Base-by-base conservation (phyloP, 2,329 filamentous ascomycete genomes). In the Colletotrichum cordylinicola region DNA sequence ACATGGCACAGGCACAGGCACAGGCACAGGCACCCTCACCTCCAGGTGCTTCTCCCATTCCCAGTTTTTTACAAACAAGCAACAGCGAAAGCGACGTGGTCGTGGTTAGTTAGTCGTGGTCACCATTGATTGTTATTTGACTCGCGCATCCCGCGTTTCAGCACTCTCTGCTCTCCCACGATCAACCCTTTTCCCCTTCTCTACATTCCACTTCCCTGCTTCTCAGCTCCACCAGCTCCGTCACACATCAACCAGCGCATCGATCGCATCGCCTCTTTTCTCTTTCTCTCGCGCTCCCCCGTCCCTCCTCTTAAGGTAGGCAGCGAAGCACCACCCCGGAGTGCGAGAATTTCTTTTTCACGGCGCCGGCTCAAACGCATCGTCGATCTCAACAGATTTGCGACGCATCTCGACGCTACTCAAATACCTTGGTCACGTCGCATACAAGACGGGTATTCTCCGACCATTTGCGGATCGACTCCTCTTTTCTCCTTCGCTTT, bases 61-160 rank as follows among this genome's bases (percentile, higher is more conserved):
- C 27, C 35, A 48, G 16, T 62, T 62, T 70, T 62, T 70, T 12
- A 43, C 31, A 61, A 24, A 64, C 33, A 24, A 13, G 31, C 24
- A 39, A 37, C 31, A 39, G 9, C 21, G 16, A n/a, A 15, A 9
- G 24, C 35, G 60, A 71, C 24, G 35, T 43, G 35, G 18, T 56
- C 43, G 65, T 55, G 15, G 39, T 43, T 18, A 43, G 18, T 56
- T 18, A 43, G 39, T n/a, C 39, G 43, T 52, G 43, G 43, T 52
- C 43, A 52, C 43, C n/a, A 21, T 52, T 24, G n/a, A 52, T 52
- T 52, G 31, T 31, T 74, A 70, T 69, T 75, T 75, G 74, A 76
- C 74, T 76, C 55, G 66, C 21, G 60, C 74, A 70, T 18, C 52
- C 71, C 71, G 27, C 48, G 70, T 70, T 76, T 74, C 71, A 70